Conservation (phyloP, 352 stramenopile genomes). For the Globisporangium acanthophoron region DNA sequence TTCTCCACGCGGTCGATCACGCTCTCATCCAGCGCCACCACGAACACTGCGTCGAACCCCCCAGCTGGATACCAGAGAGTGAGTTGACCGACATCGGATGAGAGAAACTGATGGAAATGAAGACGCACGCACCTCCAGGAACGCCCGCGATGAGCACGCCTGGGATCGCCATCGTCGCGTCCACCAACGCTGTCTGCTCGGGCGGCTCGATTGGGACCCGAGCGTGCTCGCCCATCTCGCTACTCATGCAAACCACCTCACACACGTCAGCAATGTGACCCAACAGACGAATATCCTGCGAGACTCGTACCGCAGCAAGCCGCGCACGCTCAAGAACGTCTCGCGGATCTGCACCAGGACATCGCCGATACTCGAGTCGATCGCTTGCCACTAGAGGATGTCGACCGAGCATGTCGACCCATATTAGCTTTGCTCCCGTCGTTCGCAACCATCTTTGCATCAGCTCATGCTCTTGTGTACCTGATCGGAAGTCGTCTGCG, state of each 20-base stretch:
- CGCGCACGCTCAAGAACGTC: conserved; percentile 75
- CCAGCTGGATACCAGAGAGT: conserved; percentile 55
- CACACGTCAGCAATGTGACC: background rate
- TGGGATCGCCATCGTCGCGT: conserved; percentile 90
- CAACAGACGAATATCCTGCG: background rate
- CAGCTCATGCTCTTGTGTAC: conserved; percentile 8
- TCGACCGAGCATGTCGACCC: background rate
- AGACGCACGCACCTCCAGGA: conserved; percentile 63
- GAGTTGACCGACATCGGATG: background rate
- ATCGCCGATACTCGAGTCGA: conserved; percentile 27
- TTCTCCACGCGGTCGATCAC: conserved; percentile 56
- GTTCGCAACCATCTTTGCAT: no score
- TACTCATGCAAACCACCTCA: conserved; percentile 3
- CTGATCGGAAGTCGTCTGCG: conserved; percentile 15
- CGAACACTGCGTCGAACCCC: conserved; percentile 96
- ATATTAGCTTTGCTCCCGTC: background rate
- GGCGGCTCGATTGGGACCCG: conserved; percentile 92
- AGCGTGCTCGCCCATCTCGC: conserved; percentile 86
- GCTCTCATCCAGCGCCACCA: conserved; percentile 67
- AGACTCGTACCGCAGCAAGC: conserved; percentile 61
- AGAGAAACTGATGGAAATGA: background rate
- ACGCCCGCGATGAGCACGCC: conserved; percentile 93
- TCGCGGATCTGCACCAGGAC: conserved; percentile 53
- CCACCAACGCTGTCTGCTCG: conserved; percentile 88
- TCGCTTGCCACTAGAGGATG: conserved; percentile 34